Evolutionary conservation across 2,329 filamentous ascomycete species (phyloP), one percentile per base, ranked within the genome.

Genomic region (Talaromyces sp.): DNA sequence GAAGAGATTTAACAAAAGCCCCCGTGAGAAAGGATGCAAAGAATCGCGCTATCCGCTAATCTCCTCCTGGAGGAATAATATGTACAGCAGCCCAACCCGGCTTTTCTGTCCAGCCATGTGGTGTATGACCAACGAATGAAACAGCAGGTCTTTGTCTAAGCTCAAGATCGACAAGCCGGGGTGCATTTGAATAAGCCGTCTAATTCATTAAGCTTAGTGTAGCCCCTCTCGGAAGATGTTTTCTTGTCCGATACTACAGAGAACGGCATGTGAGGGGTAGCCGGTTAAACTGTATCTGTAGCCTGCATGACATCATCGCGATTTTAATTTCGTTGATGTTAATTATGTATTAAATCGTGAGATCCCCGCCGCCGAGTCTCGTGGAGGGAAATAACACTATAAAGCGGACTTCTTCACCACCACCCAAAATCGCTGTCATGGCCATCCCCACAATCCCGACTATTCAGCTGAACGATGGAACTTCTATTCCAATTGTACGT

Each of bases 401-500:
- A 35, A 35, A 17, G 32, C 14, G 17, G 2, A n/a, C 17, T n/a
- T 38, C 2, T 2, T n/a, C 32, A 6, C 3, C 17, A n/a, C 6
- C 35, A 8, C 17, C 35, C 35, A 38, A 61, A 27, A 59, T 50
- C 13, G 5, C 13, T 3, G 19, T 19, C 19, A 50, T 50, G 43
- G 9, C 43, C 24, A 8, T 8, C 41, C 41, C 54, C 6, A 27
- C 63, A 13, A 70, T 74, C n/a, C 82, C 82, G 1, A 74, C 73
- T 4, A 67, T 82, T 41, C 81, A 83, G 70, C 78, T 86, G 56
- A 84, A 84, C 60, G 82, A 86, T 71, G 82, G 81, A 52, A 79
- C 75, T 43, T 78, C 77, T 4, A 80, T 86, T 49, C 84, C 84
- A 2, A 79, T 85, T 76, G 80, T 82, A 68, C 65, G 75, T 68